A percentile compares a stretch with the other conserved stretches of the same genome.
These are phyloP conservation scores for Asterella californica DNA, from an alignment of 225 moss, liverwort and hornwort genomes.

Conservation along the genomic window DNA sequence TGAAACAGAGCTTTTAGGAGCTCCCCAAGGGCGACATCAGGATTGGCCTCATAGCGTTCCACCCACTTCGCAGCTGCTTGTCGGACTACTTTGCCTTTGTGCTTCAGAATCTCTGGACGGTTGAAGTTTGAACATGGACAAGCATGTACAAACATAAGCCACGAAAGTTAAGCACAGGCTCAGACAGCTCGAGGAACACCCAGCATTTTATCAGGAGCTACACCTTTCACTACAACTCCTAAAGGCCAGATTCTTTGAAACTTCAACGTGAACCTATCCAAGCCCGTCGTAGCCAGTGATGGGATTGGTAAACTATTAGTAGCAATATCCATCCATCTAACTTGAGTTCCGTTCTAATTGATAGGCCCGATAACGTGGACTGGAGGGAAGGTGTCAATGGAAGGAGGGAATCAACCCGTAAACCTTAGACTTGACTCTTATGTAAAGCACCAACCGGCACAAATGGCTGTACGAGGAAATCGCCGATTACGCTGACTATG, in stretches of 20 bases:
- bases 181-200: neutral
- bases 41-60: conserved; percentile 78
- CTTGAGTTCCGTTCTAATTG: no score
- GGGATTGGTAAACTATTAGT: no score
- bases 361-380: no score
- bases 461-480: neutral
- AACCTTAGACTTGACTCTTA: neutral
- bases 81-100: conserved; percentile 61
- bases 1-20: conserved; percentile 78
- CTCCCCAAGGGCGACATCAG: conserved; percentile 67
- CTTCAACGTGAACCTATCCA: neutral
- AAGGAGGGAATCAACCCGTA: no score
- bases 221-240: neutral
- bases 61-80: conserved; percentile 87
- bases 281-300: neutral
- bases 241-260: neutral
- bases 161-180: neutral
- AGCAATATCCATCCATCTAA: no score
- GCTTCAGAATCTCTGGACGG: conserved; percentile 68
- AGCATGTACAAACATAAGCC: neutral
- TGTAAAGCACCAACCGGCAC: no score
- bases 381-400: no score
- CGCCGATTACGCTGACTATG: neutral
- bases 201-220: neutral
- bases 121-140: neutral